Conservation (phyloP, 129 eudicot species). For the Gnaphalium uliginosum region DNA sequence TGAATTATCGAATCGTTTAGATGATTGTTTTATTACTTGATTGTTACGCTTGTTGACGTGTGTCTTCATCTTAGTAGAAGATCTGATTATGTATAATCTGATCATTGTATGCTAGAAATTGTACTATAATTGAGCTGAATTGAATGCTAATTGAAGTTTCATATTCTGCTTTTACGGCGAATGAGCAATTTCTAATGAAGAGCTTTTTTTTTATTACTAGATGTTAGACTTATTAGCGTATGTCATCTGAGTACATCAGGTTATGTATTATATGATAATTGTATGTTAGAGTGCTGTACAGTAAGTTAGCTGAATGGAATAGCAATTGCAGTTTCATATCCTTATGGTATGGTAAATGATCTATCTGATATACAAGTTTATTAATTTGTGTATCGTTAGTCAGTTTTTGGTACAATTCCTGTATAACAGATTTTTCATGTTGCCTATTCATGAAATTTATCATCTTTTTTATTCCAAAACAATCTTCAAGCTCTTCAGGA, state of each 20-base stretch:
- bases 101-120: not conserved
- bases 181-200: not conserved
- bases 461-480: not conserved
- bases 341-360: conserved; percentile 13
- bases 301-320: not conserved
- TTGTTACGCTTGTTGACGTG: conserved; percentile 8
- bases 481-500: not conserved
- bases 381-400: not conserved
- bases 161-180: not conserved
- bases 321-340: conserved; percentile 1
- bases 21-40: not conserved
- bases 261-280: not conserved
- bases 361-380: not conserved
- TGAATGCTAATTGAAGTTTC: not conserved
- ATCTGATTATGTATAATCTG: conserved; percentile 18
- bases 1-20: not conserved
- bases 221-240: not conserved
- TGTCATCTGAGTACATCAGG: not conserved
- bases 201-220: not conserved
- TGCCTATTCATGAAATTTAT: not conserved
- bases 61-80: conserved; percentile 8
- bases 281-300: not conserved
- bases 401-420: not conserved
- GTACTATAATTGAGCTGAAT: not conserved
- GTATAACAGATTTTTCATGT: conserved; percentile 1